A percentile compares a stretch with the other conserved stretches of the same genome.
These are phyloP conservation scores for Blastomyces parvus DNA, from an alignment of 2,329 filamentous ascomycete species.

Conservation along the genomic window DNA sequence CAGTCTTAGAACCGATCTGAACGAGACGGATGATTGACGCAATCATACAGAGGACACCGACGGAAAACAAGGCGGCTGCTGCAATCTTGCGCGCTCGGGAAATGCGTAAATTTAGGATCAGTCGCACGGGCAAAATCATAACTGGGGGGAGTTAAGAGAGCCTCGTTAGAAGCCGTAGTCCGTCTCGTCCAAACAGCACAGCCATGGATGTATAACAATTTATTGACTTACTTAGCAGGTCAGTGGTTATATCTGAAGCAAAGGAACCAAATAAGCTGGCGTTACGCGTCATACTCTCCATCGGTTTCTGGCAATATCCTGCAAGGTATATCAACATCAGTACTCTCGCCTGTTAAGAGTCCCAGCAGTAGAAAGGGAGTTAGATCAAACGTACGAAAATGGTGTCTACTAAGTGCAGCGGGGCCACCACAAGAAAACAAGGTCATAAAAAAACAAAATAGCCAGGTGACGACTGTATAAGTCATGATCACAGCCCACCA, in stretches of 20 bases:
- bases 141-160: background rate
- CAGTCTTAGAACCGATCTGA: background rate
- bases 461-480: constrained; percentile 7
- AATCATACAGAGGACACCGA: background rate
- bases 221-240: background rate
- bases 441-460: constrained; percentile 8
- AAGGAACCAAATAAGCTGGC: background rate
- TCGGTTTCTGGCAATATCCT: background rate
- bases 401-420: background rate
- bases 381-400: background rate
- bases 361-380: background rate
- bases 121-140: background rate
- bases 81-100: background rate
- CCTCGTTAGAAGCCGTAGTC: background rate
- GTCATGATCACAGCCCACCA: constrained; percentile 6
- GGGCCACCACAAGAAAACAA: constrained; percentile 11
- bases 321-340: background rate
- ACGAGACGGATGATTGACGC: background rate
- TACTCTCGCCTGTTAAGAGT: background rate
- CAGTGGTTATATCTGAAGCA: background rate
- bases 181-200: background rate
- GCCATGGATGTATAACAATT: background rate
- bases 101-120: background rate
- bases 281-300: background rate
- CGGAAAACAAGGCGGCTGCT: background rate